Percentiles rank a stretch among this genome's conserved stretches.
phyloP scores from a whole-genome alignment of 495 filamentous ascomycete genomes.

The Talaromyces nanjingensis region DNA sequence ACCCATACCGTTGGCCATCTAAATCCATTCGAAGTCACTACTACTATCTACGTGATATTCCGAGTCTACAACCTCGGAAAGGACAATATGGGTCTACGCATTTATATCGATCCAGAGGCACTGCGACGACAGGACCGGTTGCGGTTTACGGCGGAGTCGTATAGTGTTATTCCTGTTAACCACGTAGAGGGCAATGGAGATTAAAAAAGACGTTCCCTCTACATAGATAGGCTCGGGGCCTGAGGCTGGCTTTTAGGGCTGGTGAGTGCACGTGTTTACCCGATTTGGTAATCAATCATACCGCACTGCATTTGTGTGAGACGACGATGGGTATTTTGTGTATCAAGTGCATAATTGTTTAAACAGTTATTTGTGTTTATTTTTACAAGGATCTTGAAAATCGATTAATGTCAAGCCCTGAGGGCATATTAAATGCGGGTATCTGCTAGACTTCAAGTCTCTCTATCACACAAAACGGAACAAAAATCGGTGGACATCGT shows the following conservation, averaged over 20 bases:
- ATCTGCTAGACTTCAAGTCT: background rate
- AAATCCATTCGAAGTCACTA: no score
- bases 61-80: no score
- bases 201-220: no score
- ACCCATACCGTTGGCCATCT: no score
- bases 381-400: background rate
- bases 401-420: background rate
- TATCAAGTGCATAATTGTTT: no score
- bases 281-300: background rate
- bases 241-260: background rate
- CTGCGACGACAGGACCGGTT: no score
- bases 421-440: slow-evolving; percentile 1
- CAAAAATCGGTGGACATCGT: background rate
- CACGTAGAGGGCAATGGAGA: background rate
- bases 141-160: background rate
- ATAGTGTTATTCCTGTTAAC: background rate
- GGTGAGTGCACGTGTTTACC: background rate
- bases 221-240: no score
- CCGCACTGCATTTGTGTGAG: no score
- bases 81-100: no score
- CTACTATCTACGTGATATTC: no score
- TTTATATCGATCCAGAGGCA: no score
- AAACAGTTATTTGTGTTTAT: background rate
- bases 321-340: no score
- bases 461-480: background rate